Conservation (phyloP, 352 stramenopile species). For the Globisporangium ultimum region DNA sequence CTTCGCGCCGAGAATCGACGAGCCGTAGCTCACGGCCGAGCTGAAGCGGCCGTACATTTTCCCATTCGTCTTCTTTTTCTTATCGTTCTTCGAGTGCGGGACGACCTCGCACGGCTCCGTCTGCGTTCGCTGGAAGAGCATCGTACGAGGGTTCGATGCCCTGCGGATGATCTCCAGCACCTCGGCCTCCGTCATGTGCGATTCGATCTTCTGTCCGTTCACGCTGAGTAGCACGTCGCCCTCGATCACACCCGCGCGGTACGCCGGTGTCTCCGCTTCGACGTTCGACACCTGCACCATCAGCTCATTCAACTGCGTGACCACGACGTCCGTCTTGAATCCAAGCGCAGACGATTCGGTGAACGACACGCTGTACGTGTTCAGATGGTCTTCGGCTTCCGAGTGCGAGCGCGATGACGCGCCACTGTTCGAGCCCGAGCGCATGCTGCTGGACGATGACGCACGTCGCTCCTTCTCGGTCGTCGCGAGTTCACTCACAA, state of each 20-base stretch:
- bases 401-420: constrained; percentile 31
- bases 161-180: constrained; percentile 58
- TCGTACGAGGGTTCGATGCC: constrained; percentile 42
- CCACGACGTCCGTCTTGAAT: constrained; percentile 51
- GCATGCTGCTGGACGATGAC: constrained; percentile 35
- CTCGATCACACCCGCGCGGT: constrained; percentile 46
- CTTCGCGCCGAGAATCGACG: constrained; percentile 55
- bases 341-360: constrained; percentile 39
- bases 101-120: constrained; percentile 24
- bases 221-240: constrained; percentile 61
- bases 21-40: constrained; percentile 57
- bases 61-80: constrained; percentile 36
- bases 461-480: constrained; percentile 20
- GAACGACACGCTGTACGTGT: constrained; percentile 68
- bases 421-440: constrained; percentile 12
- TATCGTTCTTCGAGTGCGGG: constrained; percentile 29
- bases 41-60: constrained; percentile 50
- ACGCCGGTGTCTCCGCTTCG: constrained; percentile 48
- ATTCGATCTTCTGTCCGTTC: constrained; percentile 56
- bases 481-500: constrained; percentile 45
- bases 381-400: constrained; percentile 26
- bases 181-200: constrained; percentile 58
- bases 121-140: constrained; percentile 51
- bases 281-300: constrained; percentile 53
- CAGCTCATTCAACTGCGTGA: constrained; percentile 49